phyloP scores from a whole-genome alignment of 352 stramenopile species.

The Globisporangium acanthophoron region DNA sequence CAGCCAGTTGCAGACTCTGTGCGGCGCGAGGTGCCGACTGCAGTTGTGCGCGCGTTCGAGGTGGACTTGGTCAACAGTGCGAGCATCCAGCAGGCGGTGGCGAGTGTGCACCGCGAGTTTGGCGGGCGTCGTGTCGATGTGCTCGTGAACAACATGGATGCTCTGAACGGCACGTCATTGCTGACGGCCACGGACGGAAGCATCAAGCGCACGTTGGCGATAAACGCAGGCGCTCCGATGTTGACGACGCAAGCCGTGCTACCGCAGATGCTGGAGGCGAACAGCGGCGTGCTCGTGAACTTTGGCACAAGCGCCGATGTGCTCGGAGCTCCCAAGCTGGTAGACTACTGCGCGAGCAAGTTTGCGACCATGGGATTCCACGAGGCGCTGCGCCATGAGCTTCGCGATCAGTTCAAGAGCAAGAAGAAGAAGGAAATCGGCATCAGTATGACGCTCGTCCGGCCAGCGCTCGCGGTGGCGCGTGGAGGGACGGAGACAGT shows the following conservation, averaged over 20 bases:
- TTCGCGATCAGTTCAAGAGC: slow-evolving; percentile 10
- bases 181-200: slow-evolving; percentile 19
- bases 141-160: slow-evolving; percentile 47
- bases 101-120: slow-evolving; percentile 13
- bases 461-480: slow-evolving; percentile 9
- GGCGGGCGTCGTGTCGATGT: slow-evolving; percentile 18
- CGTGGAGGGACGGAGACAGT: not conserved
- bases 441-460: slow-evolving; percentile 13
- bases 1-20: slow-evolving; percentile 3
- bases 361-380: slow-evolving; percentile 41
- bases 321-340: slow-evolving; percentile 27
- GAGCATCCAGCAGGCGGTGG: slow-evolving; percentile 12
- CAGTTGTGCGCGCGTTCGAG: slow-evolving; percentile 8
- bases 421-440: slow-evolving; percentile 8
- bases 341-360: slow-evolving; percentile 43
- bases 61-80: slow-evolving; percentile 16
- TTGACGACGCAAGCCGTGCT: slow-evolving; percentile 40
- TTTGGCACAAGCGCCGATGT: slow-evolving; percentile 28
- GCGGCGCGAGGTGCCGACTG: not conserved
- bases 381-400: slow-evolving; percentile 32
- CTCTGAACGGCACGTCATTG: slow-evolving; percentile 31
- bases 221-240: slow-evolving; percentile 33
- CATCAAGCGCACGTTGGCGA: slow-evolving; percentile 26
- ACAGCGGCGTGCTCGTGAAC: slow-evolving; percentile 24
- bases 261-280: slow-evolving; percentile 30